Evolutionary conservation across 2,329 filamentous ascomycete species (phyloP).

Genomic region (Lachnellula subtilissima): DNA sequence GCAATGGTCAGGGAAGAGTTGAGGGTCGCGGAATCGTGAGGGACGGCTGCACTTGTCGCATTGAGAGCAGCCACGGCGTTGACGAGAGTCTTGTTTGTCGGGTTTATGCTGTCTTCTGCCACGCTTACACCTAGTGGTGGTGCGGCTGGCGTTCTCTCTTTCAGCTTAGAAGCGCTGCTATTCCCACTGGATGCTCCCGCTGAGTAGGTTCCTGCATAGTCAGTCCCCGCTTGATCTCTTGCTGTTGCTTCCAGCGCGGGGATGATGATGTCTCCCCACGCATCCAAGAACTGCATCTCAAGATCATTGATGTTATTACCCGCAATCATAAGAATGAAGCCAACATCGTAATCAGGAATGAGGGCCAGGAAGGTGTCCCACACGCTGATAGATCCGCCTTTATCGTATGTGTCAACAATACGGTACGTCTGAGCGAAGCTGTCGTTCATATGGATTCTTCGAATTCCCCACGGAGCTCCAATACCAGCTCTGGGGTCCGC

Average conservation of each 20-base stretch:
- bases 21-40: neutral
- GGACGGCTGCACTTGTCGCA: neutral
- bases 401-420: neutral
- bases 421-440: neutral
- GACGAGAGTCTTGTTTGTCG: neutral
- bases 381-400: neutral
- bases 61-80: neutral
- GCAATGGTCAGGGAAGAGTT: neutral
- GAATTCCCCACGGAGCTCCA: neutral
- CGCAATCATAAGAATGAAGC: neutral
- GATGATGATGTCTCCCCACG: neutral
- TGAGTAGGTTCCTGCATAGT: neutral
- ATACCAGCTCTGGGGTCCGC: neutral
- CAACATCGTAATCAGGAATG: neutral
- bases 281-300: neutral
- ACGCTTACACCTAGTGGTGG: no score
- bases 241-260: neutral
- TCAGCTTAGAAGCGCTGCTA: neutral
- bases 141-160: no score
- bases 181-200: neutral
- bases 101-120: no score
- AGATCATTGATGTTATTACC: neutral
- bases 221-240: neutral
- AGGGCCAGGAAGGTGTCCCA: neutral
- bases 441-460: neutral